Conservation (phyloP, 1,139 yeast species). For the Chernovozyma aurita region DNA sequence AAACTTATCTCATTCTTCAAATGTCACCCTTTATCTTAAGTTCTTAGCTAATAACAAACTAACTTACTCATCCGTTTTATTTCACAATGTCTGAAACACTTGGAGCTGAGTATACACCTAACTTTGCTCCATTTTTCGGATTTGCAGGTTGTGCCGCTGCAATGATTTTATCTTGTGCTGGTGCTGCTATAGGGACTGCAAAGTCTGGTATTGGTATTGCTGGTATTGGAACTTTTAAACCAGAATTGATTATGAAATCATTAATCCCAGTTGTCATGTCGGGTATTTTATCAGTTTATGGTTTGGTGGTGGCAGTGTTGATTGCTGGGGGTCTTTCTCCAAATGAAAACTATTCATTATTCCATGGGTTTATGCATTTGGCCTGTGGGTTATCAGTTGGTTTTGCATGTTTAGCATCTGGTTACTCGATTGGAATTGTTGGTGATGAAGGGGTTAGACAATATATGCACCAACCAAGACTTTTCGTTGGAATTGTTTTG, state of each 20-base stretch:
- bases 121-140: constrained; percentile 92
- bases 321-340: constrained; percentile 92
- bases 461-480: constrained; percentile 92
- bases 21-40: too few species aligned
- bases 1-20: too few species aligned
- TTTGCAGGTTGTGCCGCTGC: constrained; percentile 95
- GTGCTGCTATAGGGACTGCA: constrained; percentile 98
- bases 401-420: constrained; percentile 94
- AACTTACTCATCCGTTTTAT: too few species aligned
- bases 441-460: constrained; percentile 99
- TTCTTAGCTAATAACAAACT: too few species aligned
- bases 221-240: constrained; percentile 83
- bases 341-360: constrained; percentile 69
- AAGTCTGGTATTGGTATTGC: constrained; percentile 97
- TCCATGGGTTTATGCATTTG: constrained; percentile 95
- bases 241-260: constrained; percentile 78
- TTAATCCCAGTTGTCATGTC: constrained; percentile 96
- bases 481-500: constrained; percentile 95
- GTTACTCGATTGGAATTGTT: constrained; percentile 96
- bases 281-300: constrained; percentile 95
- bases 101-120: constrained; percentile 66
- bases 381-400: constrained; percentile 96
- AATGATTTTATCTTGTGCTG: constrained; percentile 83
- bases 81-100: constrained; percentile 25
- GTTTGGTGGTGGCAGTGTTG: constrained; percentile 90